Conservation (phyloP, 306 rosid genomes). For the Lablab purpureus region DNA sequence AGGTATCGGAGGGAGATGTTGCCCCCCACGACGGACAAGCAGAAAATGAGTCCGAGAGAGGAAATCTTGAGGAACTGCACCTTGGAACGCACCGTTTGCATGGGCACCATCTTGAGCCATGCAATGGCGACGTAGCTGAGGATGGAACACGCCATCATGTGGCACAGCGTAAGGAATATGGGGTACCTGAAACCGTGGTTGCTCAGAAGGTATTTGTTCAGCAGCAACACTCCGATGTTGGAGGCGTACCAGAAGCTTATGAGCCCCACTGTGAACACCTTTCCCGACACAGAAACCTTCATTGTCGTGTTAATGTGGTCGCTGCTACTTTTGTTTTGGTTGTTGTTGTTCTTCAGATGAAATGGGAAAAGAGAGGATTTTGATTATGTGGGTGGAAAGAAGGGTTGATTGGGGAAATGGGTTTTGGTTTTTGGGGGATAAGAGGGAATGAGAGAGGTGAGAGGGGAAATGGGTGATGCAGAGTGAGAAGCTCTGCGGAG, state of each 20-base stretch:
- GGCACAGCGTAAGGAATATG: constrained; percentile 54
- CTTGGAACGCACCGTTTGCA: constrained; percentile 52
- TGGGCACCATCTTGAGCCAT: constrained; percentile 50
- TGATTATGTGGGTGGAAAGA: constrained; percentile 9
- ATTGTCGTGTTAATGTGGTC: constrained; percentile 14
- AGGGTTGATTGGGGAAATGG: constrained; percentile 23
- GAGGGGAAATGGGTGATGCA: constrained; percentile 47
- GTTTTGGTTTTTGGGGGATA: constrained; percentile 42
- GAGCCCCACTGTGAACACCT: constrained; percentile 46
- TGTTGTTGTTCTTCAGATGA: neutral
- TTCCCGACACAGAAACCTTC: constrained; percentile 45
- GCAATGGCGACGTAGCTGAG: constrained; percentile 55
- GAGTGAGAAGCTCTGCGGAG: constrained; percentile 53
- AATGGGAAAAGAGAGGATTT: constrained; percentile 33
- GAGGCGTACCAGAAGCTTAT: constrained; percentile 54
- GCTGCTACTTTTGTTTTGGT: neutral
- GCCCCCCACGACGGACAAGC: constrained; percentile 59
- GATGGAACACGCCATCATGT: constrained; percentile 60
- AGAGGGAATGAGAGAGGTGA: constrained; percentile 41
- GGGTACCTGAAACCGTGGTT: constrained; percentile 59
- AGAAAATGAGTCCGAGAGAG: constrained; percentile 52
- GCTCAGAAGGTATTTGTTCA: constrained; percentile 59
- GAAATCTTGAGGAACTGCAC: constrained; percentile 54
- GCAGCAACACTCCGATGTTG: constrained; percentile 55
- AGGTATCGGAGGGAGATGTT: constrained; percentile 54